A percentile compares a stretch with the other conserved stretches of the same genome.
These are phyloP conservation scores for Hypericum androsaemum DNA, from an alignment of 345 rosid species.

Conservation along the genomic window DNA sequence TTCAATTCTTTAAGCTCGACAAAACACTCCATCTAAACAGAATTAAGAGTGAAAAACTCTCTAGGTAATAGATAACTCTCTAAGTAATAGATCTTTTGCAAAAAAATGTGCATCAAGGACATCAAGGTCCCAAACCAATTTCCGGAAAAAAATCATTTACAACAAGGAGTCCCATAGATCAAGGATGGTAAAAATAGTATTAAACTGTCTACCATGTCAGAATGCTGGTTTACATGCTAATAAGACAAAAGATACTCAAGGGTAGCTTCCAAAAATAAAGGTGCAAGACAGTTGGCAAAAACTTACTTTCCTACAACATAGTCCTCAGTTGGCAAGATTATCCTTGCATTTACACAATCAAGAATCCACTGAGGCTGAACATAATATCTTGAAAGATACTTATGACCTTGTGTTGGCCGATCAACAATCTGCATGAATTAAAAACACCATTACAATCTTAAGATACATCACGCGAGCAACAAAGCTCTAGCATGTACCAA, in stretches of 20 bases:
- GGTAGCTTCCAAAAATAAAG: background rate
- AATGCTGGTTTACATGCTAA: background rate
- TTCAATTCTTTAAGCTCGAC: too few species aligned
- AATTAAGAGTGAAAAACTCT: too few species aligned
- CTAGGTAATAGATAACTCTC: background rate
- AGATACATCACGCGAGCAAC: too few species aligned
- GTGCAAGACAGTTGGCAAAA: background rate
- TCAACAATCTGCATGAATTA: conserved; percentile 64
- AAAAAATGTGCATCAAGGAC: background rate
- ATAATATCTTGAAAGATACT: conserved; percentile 71
- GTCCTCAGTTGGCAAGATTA: conserved; percentile 59
- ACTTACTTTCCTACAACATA: conserved; percentile 76
- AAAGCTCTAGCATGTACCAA: too few species aligned
- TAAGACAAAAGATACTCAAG: background rate
- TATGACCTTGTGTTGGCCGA: conserved; percentile 77
- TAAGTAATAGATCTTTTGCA: background rate
- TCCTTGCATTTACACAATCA: conserved; percentile 69
- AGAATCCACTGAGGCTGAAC: conserved; percentile 93
- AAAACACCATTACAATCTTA: background rate
- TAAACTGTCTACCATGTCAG: too few species aligned
- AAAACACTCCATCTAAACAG: too few species aligned
- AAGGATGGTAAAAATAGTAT: too few species aligned
- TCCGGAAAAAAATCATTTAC: too few species aligned
- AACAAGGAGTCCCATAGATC: too few species aligned
- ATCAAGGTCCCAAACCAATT: too few species aligned